These are phyloP conservation scores for Chaetomium sp. DNA, from an alignment of 2,329 filamentous ascomycete species.

Conservation along the genomic window DNA sequence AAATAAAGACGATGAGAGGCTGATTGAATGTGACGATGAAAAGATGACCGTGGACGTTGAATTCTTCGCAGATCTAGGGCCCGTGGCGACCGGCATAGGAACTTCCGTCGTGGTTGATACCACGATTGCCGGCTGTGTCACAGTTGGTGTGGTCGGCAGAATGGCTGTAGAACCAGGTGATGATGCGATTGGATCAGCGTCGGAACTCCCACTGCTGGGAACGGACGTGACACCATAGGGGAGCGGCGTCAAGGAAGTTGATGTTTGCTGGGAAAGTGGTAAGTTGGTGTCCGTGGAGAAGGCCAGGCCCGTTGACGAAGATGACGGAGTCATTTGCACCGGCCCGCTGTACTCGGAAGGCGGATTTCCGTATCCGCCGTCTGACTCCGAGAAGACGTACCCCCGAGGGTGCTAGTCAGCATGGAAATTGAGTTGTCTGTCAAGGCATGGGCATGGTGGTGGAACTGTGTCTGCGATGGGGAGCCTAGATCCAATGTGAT, in stretches of 20 bases:
- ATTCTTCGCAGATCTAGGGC: neutral
- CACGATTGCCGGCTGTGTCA: neutral
- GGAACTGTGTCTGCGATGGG: constrained; percentile 27
- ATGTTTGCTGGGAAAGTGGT: constrained; percentile 4
- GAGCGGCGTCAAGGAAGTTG: neutral
- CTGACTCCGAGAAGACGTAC: constrained; percentile 22
- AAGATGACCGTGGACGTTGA: neutral
- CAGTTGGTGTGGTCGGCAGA: neutral
- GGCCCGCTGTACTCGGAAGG: constrained; percentile 17
- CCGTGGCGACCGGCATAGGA: neutral
- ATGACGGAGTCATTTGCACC: neutral
- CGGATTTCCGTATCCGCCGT: constrained; percentile 21
- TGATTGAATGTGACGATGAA: neutral
- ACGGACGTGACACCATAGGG: neutral
- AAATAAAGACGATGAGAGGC: neutral
- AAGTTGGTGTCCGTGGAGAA: constrained; percentile 2
- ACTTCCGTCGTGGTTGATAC: neutral
- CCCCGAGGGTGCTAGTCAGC: constrained; percentile 11
- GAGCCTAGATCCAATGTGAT: constrained; percentile 8
- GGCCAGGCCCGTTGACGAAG: neutral
- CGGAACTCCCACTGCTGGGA: neutral
- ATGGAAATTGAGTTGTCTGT: neutral
- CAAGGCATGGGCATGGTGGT: constrained; percentile 13
- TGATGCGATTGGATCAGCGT: neutral
- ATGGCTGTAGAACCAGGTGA: neutral